phyloP scores from a whole-genome alignment of 176 grass and related monocot genomes.

The Triticum aestivum region DNA sequence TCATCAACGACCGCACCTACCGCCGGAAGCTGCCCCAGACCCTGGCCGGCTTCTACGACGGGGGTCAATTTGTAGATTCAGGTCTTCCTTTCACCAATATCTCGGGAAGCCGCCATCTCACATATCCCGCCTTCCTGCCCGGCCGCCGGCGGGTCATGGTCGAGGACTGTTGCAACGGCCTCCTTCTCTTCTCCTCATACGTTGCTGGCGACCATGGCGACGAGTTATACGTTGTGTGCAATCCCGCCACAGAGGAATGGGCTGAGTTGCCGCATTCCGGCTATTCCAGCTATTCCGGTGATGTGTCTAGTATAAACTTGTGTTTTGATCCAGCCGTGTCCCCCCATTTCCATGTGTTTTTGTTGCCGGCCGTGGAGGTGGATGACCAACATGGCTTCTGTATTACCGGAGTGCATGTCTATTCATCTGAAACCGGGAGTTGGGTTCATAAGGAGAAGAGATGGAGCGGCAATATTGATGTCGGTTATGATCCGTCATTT shows the following conservation, averaged over 20 bases:
- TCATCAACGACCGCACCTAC: not conserved
- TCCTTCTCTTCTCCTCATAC: not conserved
- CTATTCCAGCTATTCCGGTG: not conserved
- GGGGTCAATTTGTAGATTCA: not conserved
- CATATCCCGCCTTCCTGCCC: conserved; percentile 1
- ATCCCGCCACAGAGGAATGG: conserved; percentile 22
- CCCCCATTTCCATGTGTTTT: conserved; percentile 1
- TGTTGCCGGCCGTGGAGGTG: not conserved
- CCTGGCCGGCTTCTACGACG: no score
- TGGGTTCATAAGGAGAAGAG: not conserved
- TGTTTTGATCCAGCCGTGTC: not conserved
- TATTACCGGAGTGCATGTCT: not conserved
- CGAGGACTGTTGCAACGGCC: conserved; percentile 15
- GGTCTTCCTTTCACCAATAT: not conserved
- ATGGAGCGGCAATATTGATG: not conserved
- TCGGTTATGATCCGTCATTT: not conserved
- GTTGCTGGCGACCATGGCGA: not conserved
- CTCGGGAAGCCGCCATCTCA: not conserved
- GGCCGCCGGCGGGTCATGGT: not conserved
- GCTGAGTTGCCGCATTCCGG: not conserved
- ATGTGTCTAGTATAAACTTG: no score
- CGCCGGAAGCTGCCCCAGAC: no score
- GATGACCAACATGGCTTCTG: no score
- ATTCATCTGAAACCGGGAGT: not conserved
- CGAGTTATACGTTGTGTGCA: not conserved